A percentile compares a stretch with the other conserved stretches of the same genome.
Evolutionary conservation across 768 basidiomycete genomes (phyloP).

Genomic region (Leucogyrophana mollusca): DNA sequence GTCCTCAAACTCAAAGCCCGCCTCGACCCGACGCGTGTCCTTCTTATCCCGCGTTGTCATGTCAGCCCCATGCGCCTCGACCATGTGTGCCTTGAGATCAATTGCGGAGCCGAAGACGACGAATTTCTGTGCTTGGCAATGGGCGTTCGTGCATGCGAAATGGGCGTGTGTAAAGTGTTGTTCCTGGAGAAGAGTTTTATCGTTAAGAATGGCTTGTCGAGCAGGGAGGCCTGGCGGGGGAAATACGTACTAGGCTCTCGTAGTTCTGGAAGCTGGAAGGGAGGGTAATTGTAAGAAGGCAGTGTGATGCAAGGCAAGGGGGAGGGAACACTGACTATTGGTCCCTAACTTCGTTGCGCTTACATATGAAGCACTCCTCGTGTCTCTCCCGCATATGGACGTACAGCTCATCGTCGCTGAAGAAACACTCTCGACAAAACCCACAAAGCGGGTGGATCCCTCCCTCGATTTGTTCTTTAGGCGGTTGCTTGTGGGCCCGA

Average conservation of each 20-base stretch:
- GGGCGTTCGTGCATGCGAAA: slow-evolving; percentile 68
- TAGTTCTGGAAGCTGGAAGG: slow-evolving; percentile 72
- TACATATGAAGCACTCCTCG: slow-evolving; percentile 97
- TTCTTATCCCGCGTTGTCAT: slow-evolving; percentile 70
- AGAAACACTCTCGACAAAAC: slow-evolving; percentile 93
- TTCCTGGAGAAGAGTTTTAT: slow-evolving; percentile 51
- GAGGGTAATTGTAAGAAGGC: not conserved
- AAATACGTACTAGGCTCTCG: slow-evolving; percentile 57
- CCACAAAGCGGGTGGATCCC: slow-evolving; percentile 78
- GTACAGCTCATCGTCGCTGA: slow-evolving; percentile 91
- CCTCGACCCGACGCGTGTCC: slow-evolving; percentile 66
- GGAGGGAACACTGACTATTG: slow-evolving; percentile 68
- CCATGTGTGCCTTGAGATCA: slow-evolving; percentile 90
- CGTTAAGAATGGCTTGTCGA: too few relatives aligned
- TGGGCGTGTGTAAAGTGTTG: slow-evolving; percentile 75
- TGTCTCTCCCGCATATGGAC: slow-evolving; percentile 90
- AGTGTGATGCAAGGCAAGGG: not conserved
- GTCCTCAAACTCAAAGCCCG: slow-evolving; percentile 67
- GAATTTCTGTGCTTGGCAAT: slow-evolving; percentile 86
- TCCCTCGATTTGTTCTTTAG: slow-evolving; percentile 63
- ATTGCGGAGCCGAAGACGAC: slow-evolving; percentile 88
- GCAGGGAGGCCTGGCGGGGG: not conserved
- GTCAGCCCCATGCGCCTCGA: slow-evolving; percentile 76
- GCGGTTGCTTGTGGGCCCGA: slow-evolving; percentile 35
- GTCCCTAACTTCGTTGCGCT: slow-evolving; percentile 72